A percentile compares a stretch with the other conserved stretches of the same genome.
Evolutionary conservation across 345 rosid species (phyloP).

Genomic region (Garcia nutans): DNA sequence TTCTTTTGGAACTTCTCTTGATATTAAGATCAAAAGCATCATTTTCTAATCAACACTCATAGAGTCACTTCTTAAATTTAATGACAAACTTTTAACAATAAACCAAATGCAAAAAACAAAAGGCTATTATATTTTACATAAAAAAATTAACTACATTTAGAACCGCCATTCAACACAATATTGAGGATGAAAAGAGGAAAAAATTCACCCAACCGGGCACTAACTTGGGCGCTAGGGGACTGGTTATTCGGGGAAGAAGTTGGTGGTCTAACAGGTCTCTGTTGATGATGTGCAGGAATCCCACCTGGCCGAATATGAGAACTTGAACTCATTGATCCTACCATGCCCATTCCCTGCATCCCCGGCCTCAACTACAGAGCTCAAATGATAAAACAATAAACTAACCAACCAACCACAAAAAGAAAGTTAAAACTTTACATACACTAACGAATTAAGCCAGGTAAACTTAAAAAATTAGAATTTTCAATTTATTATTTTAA

Average conservation of each 20-base stretch:
- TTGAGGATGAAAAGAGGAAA: neutral
- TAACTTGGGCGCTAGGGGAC: conserved; percentile 59
- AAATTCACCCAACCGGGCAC: conserved; percentile 17
- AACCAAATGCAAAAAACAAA: neutral
- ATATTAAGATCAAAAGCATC: neutral
- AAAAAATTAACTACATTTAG: neutral
- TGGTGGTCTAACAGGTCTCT: conserved; percentile 67
- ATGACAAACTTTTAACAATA: neutral
- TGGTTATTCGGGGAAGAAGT: conserved; percentile 53
- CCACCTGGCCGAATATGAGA: conserved; percentile 71
- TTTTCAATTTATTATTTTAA: neutral
- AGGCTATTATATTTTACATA: neutral
- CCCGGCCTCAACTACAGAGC: conserved; percentile 60
- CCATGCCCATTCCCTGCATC: conserved; percentile 66
- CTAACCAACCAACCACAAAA: neutral
- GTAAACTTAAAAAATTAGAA: too few relatives aligned
- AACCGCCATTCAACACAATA: neutral
- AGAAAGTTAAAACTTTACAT: neutral
- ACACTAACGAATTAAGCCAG: too few relatives aligned
- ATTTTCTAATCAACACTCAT: neutral
- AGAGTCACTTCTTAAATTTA: neutral
- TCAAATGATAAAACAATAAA: conserved; percentile 3
- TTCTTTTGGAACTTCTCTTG: neutral
- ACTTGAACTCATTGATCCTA: conserved; percentile 59
- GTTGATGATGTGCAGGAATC: conserved; percentile 62